These are phyloP conservation scores for Cordyceps farinosa DNA, from an alignment of 2,329 filamentous ascomycete genomes.

Conservation along the genomic window DNA sequence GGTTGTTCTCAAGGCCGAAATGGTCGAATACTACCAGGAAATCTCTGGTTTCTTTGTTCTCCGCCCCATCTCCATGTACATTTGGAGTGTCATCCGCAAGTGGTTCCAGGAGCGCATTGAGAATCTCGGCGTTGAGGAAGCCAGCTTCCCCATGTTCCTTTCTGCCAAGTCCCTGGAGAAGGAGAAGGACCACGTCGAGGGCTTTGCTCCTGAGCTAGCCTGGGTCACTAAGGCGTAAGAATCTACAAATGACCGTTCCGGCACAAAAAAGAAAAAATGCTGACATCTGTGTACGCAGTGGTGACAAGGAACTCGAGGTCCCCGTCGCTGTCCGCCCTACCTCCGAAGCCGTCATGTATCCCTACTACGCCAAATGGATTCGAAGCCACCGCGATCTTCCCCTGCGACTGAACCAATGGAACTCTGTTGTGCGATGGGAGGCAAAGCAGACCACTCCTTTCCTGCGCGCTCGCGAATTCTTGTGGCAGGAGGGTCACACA, in stretches of 20 bases:
- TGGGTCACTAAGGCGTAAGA: constrained; percentile 81
- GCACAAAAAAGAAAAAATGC: not conserved
- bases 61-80: constrained; percentile 65
- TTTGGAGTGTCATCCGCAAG: constrained; percentile 63
- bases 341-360: constrained; percentile 84
- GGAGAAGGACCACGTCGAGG: constrained; percentile 96
- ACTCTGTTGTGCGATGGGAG: constrained; percentile 89
- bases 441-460: constrained; percentile 90
- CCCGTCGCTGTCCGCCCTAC: constrained; percentile 66
- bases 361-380: constrained; percentile 96
- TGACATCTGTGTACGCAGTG: constrained; percentile 46
- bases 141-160: constrained; percentile 95
- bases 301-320: constrained; percentile 87
- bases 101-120: constrained; percentile 76
- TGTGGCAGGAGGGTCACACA: constrained; percentile 95
- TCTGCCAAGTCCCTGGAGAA: constrained; percentile 81
- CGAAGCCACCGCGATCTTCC: constrained; percentile 93
- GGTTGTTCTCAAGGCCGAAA: constrained; percentile 91
- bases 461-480: constrained; percentile 87
- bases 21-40: constrained; percentile 94
- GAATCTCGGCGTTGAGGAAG: constrained; percentile 87
- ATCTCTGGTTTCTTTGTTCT: constrained; percentile 97
- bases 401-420: constrained; percentile 95
- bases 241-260: not conserved
- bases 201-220: constrained; percentile 90